Conservation (phyloP, 2,329 filamentous ascomycete genomes). For the Penicillium fuscoglaucum region DNA sequence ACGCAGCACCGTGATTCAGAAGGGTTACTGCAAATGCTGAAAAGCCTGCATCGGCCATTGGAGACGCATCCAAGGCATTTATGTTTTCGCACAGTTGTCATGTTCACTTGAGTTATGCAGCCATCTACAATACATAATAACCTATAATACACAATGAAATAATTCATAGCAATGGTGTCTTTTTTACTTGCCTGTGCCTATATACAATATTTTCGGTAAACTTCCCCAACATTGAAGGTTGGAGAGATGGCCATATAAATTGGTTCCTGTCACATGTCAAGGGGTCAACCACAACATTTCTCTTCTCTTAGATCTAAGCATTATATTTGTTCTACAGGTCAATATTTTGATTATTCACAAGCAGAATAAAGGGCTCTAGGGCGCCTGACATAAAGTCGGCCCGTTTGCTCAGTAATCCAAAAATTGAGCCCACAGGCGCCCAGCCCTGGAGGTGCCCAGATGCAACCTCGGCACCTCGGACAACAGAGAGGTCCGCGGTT, state of each 20-base stretch:
- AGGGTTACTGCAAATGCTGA: no score
- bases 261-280: slow-evolving; percentile 6
- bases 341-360: not conserved
- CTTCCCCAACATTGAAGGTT: not conserved
- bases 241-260: not conserved
- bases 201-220: not conserved
- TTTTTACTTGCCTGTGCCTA: not conserved
- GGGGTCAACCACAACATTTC: not conserved
- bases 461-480: slow-evolving; percentile 35
- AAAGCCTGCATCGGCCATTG: not conserved
- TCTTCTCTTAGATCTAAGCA: not conserved
- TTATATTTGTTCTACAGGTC: not conserved
- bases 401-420: slow-evolving; percentile 3
- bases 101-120: not conserved
- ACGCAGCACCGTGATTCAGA: not conserved
- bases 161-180: not conserved
- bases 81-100: not conserved
- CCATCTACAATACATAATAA: not conserved
- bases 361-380: not conserved
- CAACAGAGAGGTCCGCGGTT: slow-evolving; percentile 30
- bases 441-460: not conserved
- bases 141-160: not conserved
- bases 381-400: not conserved
- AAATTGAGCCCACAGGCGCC: not conserved
- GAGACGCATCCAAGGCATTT: not conserved